phyloP scores from a whole-genome alignment of 371 early-diverging fungal genomes.

The Apophysomyces trapeziformis region DNA sequence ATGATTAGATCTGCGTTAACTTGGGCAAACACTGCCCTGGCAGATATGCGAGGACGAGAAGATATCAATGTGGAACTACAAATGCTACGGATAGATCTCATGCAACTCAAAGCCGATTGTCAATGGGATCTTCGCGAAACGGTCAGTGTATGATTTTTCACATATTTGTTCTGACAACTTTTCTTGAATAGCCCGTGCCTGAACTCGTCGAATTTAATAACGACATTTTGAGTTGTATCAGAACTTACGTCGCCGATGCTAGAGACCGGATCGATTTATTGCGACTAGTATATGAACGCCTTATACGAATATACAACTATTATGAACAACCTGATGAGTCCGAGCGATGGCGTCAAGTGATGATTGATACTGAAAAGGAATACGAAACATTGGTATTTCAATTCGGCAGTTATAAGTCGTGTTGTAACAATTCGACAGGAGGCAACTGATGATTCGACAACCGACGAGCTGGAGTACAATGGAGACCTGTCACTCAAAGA shows the following conservation, averaged over 20 bases:
- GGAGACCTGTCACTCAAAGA: not conserved
- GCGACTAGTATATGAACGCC: not conserved
- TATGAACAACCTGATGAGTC: not conserved
- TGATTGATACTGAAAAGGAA: conserved; percentile 9
- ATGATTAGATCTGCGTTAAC: conserved; percentile 20
- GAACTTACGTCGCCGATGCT: not conserved
- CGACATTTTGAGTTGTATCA: conserved; percentile 15
- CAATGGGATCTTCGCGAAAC: conserved; percentile 25
- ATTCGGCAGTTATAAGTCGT: not conserved
- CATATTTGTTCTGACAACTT: not conserved
- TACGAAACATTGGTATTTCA: conserved; percentile 7
- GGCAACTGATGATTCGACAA: not conserved
- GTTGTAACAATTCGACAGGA: not conserved
- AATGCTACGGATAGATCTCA: conserved; percentile 18
- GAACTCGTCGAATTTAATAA: conserved; percentile 16
- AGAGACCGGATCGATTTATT: conserved; percentile 4
- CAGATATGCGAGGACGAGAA: conserved; percentile 7
- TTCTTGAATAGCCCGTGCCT: conserved; percentile 6
- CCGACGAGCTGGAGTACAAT: not conserved
- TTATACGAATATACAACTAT: not conserved
- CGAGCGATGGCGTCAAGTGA: conserved; percentile 2
- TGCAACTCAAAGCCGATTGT: conserved; percentile 22
- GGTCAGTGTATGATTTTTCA: conserved; percentile 11
- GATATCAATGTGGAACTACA: not conserved
- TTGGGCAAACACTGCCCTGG: conserved; percentile 15